Conservation (phyloP, 1,284 basidiomycete genomes). For the Trametes hirsuta region DNA sequence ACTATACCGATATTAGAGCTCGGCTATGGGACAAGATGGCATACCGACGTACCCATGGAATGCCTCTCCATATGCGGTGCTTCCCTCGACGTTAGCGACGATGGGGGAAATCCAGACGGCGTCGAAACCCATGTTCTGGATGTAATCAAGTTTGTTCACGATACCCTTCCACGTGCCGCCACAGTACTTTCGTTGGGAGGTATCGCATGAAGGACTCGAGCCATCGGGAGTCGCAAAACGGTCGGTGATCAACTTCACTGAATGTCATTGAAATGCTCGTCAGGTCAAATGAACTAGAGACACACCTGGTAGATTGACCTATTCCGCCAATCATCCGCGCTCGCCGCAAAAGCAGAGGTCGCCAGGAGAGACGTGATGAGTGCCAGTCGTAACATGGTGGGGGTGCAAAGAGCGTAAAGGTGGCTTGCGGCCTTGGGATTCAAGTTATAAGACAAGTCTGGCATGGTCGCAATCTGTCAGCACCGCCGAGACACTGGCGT, state of each 20-base stretch:
- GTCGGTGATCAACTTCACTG: slow-evolving; percentile 64
- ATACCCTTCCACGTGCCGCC: slow-evolving; percentile 81
- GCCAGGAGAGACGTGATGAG: slow-evolving; percentile 22
- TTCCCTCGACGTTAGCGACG: slow-evolving; percentile 70
- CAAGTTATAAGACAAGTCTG: neutral
- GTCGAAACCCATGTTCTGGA: slow-evolving; percentile 77
- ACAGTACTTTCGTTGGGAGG: slow-evolving; percentile 60
- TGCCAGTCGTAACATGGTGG: slow-evolving; percentile 5
- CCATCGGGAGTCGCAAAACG: slow-evolving; percentile 65
- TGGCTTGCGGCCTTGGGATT: neutral
- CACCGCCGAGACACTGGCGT: neutral
- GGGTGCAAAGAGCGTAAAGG: neutral
- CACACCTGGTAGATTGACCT: slow-evolving; percentile 29
- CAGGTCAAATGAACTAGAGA: neutral
- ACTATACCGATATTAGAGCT: slow-evolving; percentile 6
- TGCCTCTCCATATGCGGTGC: slow-evolving; percentile 66
- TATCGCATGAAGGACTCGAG: slow-evolving; percentile 57
- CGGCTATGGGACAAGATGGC: neutral
- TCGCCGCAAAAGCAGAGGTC: slow-evolving; percentile 28
- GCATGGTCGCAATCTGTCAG: neutral
- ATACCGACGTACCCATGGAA: slow-evolving; percentile 53
- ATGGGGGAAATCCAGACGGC: slow-evolving; percentile 74
- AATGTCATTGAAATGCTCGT: neutral
- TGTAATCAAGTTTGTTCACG: slow-evolving; percentile 75
- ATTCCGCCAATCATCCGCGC: slow-evolving; percentile 29